Base-by-base conservation (phyloP, 495 filamentous ascomycete species). In the Penicillium canariense region DNA sequence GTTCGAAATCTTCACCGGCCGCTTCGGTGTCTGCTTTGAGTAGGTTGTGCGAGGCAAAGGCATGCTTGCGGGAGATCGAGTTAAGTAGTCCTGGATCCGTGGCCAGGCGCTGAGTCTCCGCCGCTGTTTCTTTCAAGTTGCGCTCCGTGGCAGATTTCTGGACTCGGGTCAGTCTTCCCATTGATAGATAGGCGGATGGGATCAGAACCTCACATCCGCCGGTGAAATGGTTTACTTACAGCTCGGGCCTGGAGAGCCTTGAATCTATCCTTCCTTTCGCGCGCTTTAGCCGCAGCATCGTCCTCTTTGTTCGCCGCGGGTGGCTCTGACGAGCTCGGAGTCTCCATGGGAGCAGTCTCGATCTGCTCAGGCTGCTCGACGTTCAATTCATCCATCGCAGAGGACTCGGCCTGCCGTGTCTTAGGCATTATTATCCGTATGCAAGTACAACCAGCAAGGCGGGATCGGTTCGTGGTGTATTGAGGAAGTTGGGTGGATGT, bases 1-100 rank as follows among this genome's bases (percentile, higher is more conserved):
- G 87, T 73, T 98, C 95, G 63, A 97, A 98, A 69, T 97, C 92
- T 56, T 89, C 90, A 10, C 93, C 92, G 0, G 78, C 77, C 11
- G 88, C 90, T 67, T 89, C 88, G 1, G 87, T 84, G 58, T 96
- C 91, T 12, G 92, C 90, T 74, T 96, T 96, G 28, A 96, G 81
- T 5, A 98, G 85, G 56, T 97, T 97, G 69, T 96, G 90, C 22
- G 88, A 87, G 12, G 92, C 92, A 51, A 91, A 84, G 26, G 89
- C 91, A 60, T 87, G 85, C 62, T 90, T 91, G 50, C 90, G 88
- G 48, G 83, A 82, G 23, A 97, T 69, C 0, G 86, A 79, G 5
- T 84, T 83, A 5, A 93, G 77, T 32, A 90, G 78, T 6, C 78
- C 78, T 0, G 91, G 88, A 61, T 96, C 89, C 14, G 84, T 84